Conservation (phyloP, 352 stramenopile genomes). For the Phytophthora syringae region DNA sequence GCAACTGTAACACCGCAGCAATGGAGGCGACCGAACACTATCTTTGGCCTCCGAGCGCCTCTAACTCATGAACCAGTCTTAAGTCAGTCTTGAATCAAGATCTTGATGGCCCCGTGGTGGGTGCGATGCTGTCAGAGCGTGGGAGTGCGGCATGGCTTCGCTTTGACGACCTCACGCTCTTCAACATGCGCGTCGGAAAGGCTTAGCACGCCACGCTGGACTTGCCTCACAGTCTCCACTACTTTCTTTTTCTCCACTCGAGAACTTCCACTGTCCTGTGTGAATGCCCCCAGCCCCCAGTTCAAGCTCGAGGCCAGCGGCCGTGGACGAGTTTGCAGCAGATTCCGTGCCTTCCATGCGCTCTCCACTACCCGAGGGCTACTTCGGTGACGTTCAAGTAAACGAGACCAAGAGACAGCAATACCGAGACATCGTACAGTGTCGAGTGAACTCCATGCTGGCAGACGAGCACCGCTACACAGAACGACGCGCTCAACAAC, state of each 20-base stretch:
- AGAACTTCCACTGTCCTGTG: constrained; percentile 18
- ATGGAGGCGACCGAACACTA: no score
- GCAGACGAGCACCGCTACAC: constrained; percentile 40
- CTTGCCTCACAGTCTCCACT: not conserved
- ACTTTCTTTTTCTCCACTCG: constrained; percentile 10
- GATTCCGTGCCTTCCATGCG: constrained; percentile 12
- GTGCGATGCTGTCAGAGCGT: constrained; percentile 15
- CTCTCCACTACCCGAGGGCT: constrained; percentile 30
- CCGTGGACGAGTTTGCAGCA: constrained; percentile 10
- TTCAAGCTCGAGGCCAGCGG: constrained; percentile 8
- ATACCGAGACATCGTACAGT: constrained; percentile 30
- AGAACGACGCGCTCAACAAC: constrained; percentile 25
- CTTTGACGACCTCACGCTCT: constrained; percentile 3
- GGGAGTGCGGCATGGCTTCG: constrained; percentile 2
- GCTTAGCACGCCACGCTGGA: constrained; percentile 2
- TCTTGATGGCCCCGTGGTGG: no score
- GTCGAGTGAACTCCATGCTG: constrained; percentile 36
- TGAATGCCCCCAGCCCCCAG: constrained; percentile 21
- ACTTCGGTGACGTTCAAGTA: constrained; percentile 41
- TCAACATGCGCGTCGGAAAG: not conserved
- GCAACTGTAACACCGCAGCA: no score
- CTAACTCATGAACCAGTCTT: no score
- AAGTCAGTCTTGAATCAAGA: no score
- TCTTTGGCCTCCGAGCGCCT: no score
- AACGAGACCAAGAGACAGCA: constrained; percentile 38